A percentile compares a stretch with the other conserved stretches of the same genome.
Conservation (phyloP, 768 basidiomycete genomes). For the Tricholoma bakamatsutake region DNA sequence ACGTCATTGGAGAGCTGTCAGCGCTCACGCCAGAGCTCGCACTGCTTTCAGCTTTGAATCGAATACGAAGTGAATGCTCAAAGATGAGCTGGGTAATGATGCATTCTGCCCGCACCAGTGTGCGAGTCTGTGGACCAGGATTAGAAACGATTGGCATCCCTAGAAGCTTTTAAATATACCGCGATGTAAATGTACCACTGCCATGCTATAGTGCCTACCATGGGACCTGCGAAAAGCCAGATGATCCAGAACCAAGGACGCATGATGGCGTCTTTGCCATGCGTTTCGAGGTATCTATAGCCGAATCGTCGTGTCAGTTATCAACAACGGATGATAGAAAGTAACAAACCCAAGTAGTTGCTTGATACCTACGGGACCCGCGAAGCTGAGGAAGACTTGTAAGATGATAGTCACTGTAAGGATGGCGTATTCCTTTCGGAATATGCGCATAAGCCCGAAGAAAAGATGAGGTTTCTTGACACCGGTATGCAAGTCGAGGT, state of each 20-base stretch:
- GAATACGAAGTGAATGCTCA: slow-evolving; percentile 50
- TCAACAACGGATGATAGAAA: neutral
- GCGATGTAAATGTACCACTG: slow-evolving; percentile 50
- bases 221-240: slow-evolving; percentile 43
- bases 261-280: slow-evolving; percentile 39
- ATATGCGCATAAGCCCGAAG: slow-evolving; percentile 36
- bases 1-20: slow-evolving; percentile 4
- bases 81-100: slow-evolving; percentile 37
- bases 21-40: slow-evolving; percentile 5
- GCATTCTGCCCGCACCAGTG: slow-evolving; percentile 42
- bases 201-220: slow-evolving; percentile 33
- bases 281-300: slow-evolving; percentile 52
- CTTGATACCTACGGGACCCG: slow-evolving; percentile 36
- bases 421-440: slow-evolving; percentile 28
- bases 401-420: slow-evolving; percentile 23
- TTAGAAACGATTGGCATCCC: neutral
- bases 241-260: slow-evolving; percentile 70
- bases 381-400: slow-evolving; percentile 22
- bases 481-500: slow-evolving; percentile 33
- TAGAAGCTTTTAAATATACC: slow-evolving; percentile 21
- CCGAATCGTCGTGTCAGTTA: neutral
- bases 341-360: slow-evolving; percentile 30
- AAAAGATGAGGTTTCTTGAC: slow-evolving; percentile 39
- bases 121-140: slow-evolving; percentile 32
- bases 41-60: slow-evolving; percentile 44